A percentile compares a stretch with the other conserved stretches of the same genome.
These are phyloP conservation scores for Tolypocladium capitatum DNA, from an alignment of 2,329 filamentous ascomycete species.

Conservation along the genomic window DNA sequence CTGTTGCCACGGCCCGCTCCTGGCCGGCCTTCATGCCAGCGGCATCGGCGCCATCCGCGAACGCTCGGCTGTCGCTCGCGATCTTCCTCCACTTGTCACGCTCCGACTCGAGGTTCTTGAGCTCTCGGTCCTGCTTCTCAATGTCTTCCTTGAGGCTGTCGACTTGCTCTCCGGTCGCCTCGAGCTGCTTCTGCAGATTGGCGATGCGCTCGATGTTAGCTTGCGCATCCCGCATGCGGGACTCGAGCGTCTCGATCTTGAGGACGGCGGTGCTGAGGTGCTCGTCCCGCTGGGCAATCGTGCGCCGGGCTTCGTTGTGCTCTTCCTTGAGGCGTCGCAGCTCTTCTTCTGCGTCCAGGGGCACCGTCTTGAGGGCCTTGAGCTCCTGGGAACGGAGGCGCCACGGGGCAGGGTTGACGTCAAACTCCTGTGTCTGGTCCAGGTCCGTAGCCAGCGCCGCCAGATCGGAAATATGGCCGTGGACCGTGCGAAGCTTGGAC, in stretches of 20 bases:
- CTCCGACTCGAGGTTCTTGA: slow-evolving; percentile 50
- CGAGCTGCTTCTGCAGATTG: slow-evolving; percentile 48
- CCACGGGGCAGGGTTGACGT: slow-evolving; percentile 68
- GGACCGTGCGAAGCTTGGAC: slow-evolving; percentile 51
- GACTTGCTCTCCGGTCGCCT: slow-evolving; percentile 36
- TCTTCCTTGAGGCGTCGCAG: slow-evolving; percentile 69
- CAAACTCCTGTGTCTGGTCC: slow-evolving; percentile 65
- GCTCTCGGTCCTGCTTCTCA: slow-evolving; percentile 53
- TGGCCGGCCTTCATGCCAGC: slow-evolving; percentile 43
- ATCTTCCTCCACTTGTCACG: slow-evolving; percentile 60
- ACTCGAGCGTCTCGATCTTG: slow-evolving; percentile 85
- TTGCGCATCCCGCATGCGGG: slow-evolving; percentile 70
- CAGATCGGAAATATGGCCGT: slow-evolving; percentile 54
- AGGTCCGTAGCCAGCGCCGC: slow-evolving; percentile 57
- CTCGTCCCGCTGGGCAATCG: slow-evolving; percentile 62
- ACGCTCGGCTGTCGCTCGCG: slow-evolving; percentile 46
- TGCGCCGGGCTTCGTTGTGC: slow-evolving; percentile 61
- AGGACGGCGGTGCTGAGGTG: slow-evolving; percentile 77
- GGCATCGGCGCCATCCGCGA: slow-evolving; percentile 37
- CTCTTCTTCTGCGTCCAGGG: slow-evolving; percentile 75
- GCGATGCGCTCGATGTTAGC: slow-evolving; percentile 60
- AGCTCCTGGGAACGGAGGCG: slow-evolving; percentile 67
- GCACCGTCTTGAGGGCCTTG: slow-evolving; percentile 66
- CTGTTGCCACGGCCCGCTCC: slow-evolving; percentile 55
- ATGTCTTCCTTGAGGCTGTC: slow-evolving; percentile 47